Evolutionary conservation across 2,329 filamentous ascomycete species (phyloP).

Genomic region (Metarhizium rileyi): DNA sequence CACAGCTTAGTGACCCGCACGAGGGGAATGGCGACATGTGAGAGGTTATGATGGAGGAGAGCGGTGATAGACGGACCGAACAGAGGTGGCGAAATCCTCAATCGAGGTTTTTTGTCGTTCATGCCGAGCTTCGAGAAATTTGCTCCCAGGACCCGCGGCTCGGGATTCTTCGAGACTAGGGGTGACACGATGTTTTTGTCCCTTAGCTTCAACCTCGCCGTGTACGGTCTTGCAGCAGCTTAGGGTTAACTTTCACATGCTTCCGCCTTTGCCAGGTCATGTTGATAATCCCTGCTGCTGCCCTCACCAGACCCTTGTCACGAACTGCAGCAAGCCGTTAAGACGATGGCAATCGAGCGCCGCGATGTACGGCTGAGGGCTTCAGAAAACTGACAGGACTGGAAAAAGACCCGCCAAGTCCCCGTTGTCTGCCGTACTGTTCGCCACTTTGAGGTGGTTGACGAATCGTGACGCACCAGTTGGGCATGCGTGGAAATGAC

Average conservation of each 20-base stretch:
- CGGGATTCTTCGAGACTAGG: not conserved
- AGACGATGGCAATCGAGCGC: not conserved
- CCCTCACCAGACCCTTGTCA: not conserved
- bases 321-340: not conserved
- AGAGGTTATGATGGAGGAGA: not conserved
- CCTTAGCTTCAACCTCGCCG: not conserved
- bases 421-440: not conserved
- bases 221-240: not conserved
- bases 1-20: not conserved
- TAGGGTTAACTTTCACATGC: conserved; percentile 1
- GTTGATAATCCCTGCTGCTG: not conserved
- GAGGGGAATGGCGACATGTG: not conserved
- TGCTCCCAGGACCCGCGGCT: not conserved
- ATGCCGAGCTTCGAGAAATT: not conserved
- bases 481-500: not conserved
- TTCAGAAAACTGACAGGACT: not conserved
- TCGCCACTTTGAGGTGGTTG: not conserved
- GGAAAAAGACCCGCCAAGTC: not conserved
- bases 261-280: not conserved
- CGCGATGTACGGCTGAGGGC: not conserved
- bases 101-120: not conserved
- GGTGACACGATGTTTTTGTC: not conserved
- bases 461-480: not conserved
- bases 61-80: not conserved
- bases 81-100: not conserved